These are phyloP conservation scores for Pseudogymnoascus sp. DNA, from an alignment of 2,329 filamentous ascomycete genomes.

Conservation along the genomic window DNA sequence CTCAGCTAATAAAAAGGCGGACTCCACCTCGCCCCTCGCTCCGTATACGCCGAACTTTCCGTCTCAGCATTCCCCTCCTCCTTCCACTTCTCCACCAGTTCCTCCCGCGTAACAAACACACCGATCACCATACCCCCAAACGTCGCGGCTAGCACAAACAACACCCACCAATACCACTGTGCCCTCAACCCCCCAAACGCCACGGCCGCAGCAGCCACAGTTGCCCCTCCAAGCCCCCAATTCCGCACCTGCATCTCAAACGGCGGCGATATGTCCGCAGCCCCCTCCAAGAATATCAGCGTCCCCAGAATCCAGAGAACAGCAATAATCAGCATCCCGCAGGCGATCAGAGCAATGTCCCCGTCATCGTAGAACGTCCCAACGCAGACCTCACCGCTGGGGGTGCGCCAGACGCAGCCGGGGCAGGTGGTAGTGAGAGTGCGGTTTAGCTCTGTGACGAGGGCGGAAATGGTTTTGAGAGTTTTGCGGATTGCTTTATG, in stretches of 20 bases:
- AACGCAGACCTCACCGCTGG: neutral
- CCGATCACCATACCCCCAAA: neutral
- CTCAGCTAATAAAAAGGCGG: neutral
- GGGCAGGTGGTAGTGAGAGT: neutral
- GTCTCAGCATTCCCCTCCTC: neutral
- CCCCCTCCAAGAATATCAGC: neutral
- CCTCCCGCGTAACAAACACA: neutral
- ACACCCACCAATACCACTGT: neutral
- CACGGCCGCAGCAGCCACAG: neutral
- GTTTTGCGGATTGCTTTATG: neutral
- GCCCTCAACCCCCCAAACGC: neutral
- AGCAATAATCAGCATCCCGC: neutral
- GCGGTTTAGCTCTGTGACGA: neutral
- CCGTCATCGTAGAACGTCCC: neutral
- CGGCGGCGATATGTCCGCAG: neutral
- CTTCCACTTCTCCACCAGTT: neutral
- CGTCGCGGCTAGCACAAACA: neutral
- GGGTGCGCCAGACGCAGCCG: neutral
- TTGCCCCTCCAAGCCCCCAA: neutral
- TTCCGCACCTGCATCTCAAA: neutral
- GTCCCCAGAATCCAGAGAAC: neutral
- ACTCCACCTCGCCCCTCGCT: neutral
- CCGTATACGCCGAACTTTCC: neutral
- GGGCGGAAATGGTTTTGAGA: neutral
- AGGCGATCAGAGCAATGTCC: neutral